Evolutionary conservation across 768 basidiomycete genomes (phyloP).

Genomic region (Phylloporus arenicola): DNA sequence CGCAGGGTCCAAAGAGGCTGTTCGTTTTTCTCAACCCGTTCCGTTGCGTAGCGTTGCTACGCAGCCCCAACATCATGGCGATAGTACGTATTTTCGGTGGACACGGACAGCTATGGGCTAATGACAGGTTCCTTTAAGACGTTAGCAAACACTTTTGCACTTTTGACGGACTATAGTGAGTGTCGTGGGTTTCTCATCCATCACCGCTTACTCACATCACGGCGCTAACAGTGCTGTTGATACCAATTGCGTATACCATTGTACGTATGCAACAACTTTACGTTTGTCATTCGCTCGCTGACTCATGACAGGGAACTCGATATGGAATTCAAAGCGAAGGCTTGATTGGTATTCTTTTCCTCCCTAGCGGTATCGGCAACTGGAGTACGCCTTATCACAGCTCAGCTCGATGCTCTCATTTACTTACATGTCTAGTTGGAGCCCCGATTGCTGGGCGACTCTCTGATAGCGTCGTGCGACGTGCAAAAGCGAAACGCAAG

Average conservation of each 20-base stretch:
- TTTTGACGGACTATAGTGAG: conserved; percentile 33
- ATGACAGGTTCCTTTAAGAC: conserved; percentile 29
- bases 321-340: conserved; percentile 22
- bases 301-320: conserved; percentile 41
- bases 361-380: conserved; percentile 26
- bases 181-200: conserved; percentile 5
- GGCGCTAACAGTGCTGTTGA: conserved; percentile 34
- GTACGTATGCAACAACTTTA: conserved; percentile 32
- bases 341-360: conserved; percentile 21
- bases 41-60: conserved; percentile 42
- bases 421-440: conserved; percentile 39
- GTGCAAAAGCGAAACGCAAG: conserved; percentile 43
- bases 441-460: conserved; percentile 54
- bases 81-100: conserved; percentile 37
- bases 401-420: neutral
- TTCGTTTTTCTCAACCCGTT: conserved; percentile 59
- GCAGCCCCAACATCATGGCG: conserved; percentile 54
- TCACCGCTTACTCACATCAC: neutral
- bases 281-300: neutral
- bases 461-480: conserved; percentile 50
- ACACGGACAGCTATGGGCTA: neutral
- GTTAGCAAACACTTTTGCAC: conserved; percentile 32
- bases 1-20: conserved; percentile 14
- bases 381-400: conserved; percentile 9
- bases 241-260: conserved; percentile 63